A percentile compares a stretch with the other conserved stretches of the same genome.
phyloP scores from a whole-genome alignment of 129 eudicot genomes.

The Escallonia rubra region DNA sequence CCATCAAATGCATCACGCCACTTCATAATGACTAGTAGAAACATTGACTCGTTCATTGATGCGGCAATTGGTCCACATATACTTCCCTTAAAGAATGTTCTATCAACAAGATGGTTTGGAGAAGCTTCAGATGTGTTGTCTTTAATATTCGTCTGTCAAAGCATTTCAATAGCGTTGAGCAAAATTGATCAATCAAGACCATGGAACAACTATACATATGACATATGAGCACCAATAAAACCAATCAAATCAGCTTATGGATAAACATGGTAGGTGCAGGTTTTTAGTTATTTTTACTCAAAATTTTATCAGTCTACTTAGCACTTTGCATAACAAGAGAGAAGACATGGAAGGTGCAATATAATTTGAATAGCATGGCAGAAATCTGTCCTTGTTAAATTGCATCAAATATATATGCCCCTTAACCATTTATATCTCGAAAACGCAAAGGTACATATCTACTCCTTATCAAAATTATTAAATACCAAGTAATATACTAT shows the following conservation, averaged over 20 bases:
- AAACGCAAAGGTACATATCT: no score
- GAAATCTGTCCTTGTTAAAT: no score
- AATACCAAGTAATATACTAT: no score
- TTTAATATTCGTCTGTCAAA: conserved; percentile 43
- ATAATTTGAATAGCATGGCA: no score
- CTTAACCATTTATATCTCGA: no score
- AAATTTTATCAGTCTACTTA: no score
- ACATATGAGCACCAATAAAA: background rate
- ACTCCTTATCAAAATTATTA: no score
- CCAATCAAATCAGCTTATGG: background rate
- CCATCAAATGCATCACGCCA: conserved; percentile 86
- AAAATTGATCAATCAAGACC: background rate
- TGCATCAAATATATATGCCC: no score
- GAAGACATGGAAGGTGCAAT: no score
- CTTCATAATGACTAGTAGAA: conserved; percentile 58
- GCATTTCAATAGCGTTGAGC: conserved; percentile 7
- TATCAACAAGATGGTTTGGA: conserved; percentile 34
- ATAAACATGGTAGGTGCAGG: background rate
- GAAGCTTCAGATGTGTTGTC: conserved; percentile 40
- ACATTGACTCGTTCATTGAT: conserved; percentile 87
- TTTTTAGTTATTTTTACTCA: no score
- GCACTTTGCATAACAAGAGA: no score
- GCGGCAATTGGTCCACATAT: conserved; percentile 89
- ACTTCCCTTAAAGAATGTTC: conserved; percentile 58
- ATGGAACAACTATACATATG: background rate